Evolutionary conservation across 768 basidiomycete species (phyloP).

Genomic region (Suillus spraguei): DNA sequence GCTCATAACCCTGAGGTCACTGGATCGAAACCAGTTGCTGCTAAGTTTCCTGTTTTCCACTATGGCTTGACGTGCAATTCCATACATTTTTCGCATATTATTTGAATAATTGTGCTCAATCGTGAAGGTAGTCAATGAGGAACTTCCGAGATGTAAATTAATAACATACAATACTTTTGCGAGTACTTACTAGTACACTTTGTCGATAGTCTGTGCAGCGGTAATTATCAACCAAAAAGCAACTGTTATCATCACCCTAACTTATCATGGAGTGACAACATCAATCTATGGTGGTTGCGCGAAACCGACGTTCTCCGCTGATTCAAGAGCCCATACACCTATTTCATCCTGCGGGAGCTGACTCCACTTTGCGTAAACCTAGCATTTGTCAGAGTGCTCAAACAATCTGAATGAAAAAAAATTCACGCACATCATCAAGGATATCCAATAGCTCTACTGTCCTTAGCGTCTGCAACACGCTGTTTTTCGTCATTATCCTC

Average conservation of each 20-base stretch:
- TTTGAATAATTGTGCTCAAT: background rate
- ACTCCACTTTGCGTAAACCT: slow-evolving; percentile 56
- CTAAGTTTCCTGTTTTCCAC: slow-evolving; percentile 13
- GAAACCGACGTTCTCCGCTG: slow-evolving; percentile 39
- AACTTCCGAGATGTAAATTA: background rate
- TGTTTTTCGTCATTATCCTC: slow-evolving; percentile 49
- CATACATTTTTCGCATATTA: too few species aligned
- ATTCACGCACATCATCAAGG: slow-evolving; percentile 52
- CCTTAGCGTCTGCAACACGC: slow-evolving; percentile 47
- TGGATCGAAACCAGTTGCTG: slow-evolving; percentile 36
- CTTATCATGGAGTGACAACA: background rate
- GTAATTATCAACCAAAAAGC: slow-evolving; percentile 22
- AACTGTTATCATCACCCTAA: background rate
- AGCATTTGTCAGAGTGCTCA: slow-evolving; percentile 14
- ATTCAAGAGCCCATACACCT: slow-evolving; percentile 45
- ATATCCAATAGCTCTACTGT: slow-evolving; percentile 50
- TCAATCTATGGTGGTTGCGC: slow-evolving; percentile 23
- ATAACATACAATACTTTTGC: background rate
- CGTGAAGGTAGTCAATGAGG: background rate
- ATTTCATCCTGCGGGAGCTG: slow-evolving; percentile 66
- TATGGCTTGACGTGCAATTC: too few species aligned
- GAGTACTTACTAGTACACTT: background rate
- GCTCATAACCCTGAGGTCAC: slow-evolving; percentile 33
- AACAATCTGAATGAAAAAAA: background rate
- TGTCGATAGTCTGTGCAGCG: background rate